Conservation (phyloP, 2,329 filamentous ascomycete genomes). For the Tolypocladium guangdongense region DNA sequence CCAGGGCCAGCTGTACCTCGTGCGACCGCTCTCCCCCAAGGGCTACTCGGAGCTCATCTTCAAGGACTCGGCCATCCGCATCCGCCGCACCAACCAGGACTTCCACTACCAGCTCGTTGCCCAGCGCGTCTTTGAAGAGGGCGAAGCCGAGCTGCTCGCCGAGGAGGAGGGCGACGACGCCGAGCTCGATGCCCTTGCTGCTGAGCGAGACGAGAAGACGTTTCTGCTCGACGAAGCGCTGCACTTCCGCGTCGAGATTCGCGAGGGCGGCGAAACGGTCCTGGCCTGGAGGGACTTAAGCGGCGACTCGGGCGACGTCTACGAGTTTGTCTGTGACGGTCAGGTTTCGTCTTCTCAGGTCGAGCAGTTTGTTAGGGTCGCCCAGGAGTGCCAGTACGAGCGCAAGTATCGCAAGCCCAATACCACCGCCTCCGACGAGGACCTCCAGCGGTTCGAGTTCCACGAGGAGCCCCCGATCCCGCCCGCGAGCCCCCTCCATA, state of each 20-base stretch:
- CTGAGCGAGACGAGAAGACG: conserved; percentile 91
- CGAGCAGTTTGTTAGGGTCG: conserved; percentile 68
- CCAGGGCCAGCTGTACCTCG: conserved; percentile 93
- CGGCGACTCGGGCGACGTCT: conserved; percentile 89
- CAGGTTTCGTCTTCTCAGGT: conserved; percentile 61
- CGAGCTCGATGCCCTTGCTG: conserved; percentile 59
- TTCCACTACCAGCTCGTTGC: conserved; percentile 96
- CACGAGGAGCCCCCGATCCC: conserved; percentile 52
- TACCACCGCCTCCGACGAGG: conserved; percentile 68
- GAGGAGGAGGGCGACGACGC: conserved; percentile 83
- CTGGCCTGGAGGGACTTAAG: conserved; percentile 93
- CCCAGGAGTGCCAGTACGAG: conserved; percentile 94
- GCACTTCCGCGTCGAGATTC: conserved; percentile 74
- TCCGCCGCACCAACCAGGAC: conserved; percentile 86
- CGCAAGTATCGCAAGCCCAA: conserved; percentile 78
- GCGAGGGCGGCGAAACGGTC: conserved; percentile 71
- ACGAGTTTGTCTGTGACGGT: conserved; percentile 89
- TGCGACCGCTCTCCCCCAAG: conserved; percentile 88
- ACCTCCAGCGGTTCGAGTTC: conserved; percentile 78
- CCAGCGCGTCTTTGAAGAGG: conserved; percentile 94
- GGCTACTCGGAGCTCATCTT: conserved; percentile 98
- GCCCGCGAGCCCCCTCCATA: conserved; percentile 51
- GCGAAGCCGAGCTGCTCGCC: conserved; percentile 81
- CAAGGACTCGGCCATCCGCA: conserved; percentile 87
- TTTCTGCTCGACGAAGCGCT: conserved; percentile 91